Evolutionary conservation across 345 rosid genomes (phyloP).

Genomic region (Salix viminalis): DNA sequence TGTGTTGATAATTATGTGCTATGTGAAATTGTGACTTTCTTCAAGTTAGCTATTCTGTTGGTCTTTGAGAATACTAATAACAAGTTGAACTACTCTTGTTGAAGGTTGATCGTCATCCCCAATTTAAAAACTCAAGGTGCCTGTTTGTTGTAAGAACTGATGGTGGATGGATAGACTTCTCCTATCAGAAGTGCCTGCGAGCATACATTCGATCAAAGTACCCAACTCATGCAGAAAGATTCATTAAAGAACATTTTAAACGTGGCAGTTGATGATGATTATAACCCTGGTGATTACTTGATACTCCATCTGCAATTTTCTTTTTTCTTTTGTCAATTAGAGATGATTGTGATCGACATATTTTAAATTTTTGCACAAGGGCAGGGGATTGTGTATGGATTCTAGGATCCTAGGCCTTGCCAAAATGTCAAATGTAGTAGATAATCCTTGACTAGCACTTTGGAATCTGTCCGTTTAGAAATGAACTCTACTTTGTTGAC

Average conservation of each 20-base stretch:
- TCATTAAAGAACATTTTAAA: constrained; percentile 68
- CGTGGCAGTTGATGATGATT: constrained; percentile 42
- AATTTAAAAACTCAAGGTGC: constrained; percentile 69
- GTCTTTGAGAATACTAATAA: constrained; percentile 19
- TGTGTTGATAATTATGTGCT: not conserved
- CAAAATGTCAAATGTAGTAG: constrained; percentile 32
- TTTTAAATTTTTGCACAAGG: not conserved
- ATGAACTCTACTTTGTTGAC: constrained; percentile 34
- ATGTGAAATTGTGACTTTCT: not conserved
- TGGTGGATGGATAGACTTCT: constrained; percentile 94
- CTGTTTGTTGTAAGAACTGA: constrained; percentile 89
- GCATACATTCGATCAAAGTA: constrained; percentile 67
- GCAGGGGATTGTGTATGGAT: not conserved
- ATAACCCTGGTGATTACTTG: not conserved
- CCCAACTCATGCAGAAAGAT: constrained; percentile 69
- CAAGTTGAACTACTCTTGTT: constrained; percentile 6
- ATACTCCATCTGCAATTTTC: constrained; percentile 9
- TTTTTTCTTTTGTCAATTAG: not conserved
- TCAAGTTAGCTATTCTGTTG: not conserved
- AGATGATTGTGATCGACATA: not conserved
- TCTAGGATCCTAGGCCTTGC: constrained; percentile 5
- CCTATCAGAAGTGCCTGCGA: constrained; percentile 87
- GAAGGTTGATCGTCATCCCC: constrained; percentile 93
- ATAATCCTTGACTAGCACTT: constrained; percentile 29
- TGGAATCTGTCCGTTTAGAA: constrained; percentile 14